Evolutionary conservation across 23 red algal species (phyloP), one percentile per base, ranked within the genome.

Genomic region (Gracilariopsis chorda): DNA sequence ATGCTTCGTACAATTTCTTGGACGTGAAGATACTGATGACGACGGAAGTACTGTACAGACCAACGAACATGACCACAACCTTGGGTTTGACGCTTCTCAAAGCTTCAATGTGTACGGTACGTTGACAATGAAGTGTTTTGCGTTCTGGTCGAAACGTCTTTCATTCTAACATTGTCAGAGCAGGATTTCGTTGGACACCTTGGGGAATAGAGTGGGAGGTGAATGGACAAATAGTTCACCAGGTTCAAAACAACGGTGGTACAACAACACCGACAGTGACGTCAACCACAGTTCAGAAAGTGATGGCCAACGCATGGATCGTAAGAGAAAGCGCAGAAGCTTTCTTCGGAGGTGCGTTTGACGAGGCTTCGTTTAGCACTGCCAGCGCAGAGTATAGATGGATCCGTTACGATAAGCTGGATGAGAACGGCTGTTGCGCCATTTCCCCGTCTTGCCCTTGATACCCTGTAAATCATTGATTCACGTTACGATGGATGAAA

Each of bases 151-250:
- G 5, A 13, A n/a, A 51, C 12, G 9, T 16, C 7, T 42, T 10
- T 48, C 72, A 48, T 42, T 42, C 43, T n/a, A 30, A 12, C 28
- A 4, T 4, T 48, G 21, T 46, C 30, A 48, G 6, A 51, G 16
- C 71, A 80, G 75, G 75, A 4, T 80, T 80, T 28, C 48, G 75
- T 21, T 80, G 75, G 75, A 36, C 75, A 28, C 75, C 75, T 12
- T 80, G 75, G 75, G 75, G 75, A 13, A 80, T 80, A 13, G 47
- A 80, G 30, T 80, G 75, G 75, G 46, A 80, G 35, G 75, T 80
- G 4, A 80, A 80, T 30, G 75, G 75, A 24, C 48, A 80, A 36
- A n/a, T 56, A 7, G 75, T 80, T 19, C 51, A 28, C 27, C 11
- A 52, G 28, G 75, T 80, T 7, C 13, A 21, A 12, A 80, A 80